phyloP scores from a whole-genome alignment of 768 basidiomycete species.

The Mycena amicta region DNA sequence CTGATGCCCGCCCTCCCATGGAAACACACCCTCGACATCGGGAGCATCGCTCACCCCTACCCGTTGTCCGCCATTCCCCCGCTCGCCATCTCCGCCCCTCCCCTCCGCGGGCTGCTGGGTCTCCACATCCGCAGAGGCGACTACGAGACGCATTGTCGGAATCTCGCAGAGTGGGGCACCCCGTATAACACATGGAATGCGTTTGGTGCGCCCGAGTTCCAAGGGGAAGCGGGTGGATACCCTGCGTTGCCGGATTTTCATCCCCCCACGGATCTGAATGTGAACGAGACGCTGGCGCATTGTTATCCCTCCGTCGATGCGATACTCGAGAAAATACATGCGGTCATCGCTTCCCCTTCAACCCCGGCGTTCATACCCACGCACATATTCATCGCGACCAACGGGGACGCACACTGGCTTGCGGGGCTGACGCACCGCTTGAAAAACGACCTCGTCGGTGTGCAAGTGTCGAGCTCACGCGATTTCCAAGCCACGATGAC shows the following conservation, averaged over 20 bases:
- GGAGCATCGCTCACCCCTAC: constrained; percentile 1
- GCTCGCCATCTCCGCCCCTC: constrained; percentile 2
- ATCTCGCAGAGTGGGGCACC: constrained; percentile 6
- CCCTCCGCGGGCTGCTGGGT: constrained; percentile 11
- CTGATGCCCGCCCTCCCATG: background rate
- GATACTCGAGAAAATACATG: background rate
- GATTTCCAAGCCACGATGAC: constrained; percentile 3
- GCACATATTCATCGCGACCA: constrained; percentile 9
- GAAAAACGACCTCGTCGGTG: background rate
- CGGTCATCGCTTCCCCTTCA: background rate
- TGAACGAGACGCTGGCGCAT: constrained; percentile 1
- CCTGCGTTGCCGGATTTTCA: constrained; percentile 10
- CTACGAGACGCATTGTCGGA: constrained; percentile 12
- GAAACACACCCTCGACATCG: background rate
- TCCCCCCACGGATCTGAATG: background rate
- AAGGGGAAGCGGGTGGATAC: background rate
- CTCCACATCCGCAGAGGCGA: constrained; percentile 20
- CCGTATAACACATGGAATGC: constrained; percentile 13
- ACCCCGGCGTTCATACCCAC: background rate
- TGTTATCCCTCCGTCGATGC: constrained; percentile 4
- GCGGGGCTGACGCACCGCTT: background rate
- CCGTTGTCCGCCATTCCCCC: constrained; percentile 10
- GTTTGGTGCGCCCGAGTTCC: constrained; percentile 6
- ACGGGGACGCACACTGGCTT: constrained; percentile 2
- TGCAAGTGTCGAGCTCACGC: background rate